These are phyloP conservation scores for Anisogramma anomala DNA, from an alignment of 2,329 filamentous ascomycete species.

Conservation along the genomic window DNA sequence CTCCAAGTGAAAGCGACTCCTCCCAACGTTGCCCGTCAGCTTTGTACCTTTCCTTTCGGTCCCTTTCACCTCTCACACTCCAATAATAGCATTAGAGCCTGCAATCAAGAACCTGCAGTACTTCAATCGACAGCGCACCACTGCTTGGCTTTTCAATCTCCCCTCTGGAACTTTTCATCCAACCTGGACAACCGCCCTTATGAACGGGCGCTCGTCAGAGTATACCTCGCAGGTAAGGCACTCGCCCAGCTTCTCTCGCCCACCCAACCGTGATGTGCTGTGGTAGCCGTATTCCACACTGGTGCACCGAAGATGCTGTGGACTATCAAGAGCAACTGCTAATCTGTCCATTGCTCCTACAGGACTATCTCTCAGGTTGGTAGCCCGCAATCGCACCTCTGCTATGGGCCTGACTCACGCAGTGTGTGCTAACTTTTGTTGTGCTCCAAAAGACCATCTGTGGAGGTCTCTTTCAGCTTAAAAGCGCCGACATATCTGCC, in stretches of 20 bases:
- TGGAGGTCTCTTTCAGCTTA: constrained; percentile 41
- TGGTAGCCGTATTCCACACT: neutral
- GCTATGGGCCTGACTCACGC: constrained; percentile 30
- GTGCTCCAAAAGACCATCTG: constrained; percentile 34
- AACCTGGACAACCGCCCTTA: constrained; percentile 51
- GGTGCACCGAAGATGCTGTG: neutral
- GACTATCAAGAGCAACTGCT: constrained; percentile 23
- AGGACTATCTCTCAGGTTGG: constrained; percentile 71
- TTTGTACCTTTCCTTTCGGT: too few relatives aligned
- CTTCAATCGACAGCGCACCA: constrained; percentile 12
- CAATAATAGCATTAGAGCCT: neutral
- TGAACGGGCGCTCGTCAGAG: constrained; percentile 73
- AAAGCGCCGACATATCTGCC: constrained; percentile 17
- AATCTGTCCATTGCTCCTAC: constrained; percentile 26
- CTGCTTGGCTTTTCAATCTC: constrained; percentile 13
- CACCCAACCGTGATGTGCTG: neutral
- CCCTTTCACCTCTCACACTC: too few relatives aligned
- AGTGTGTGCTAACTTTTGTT: constrained; percentile 25
- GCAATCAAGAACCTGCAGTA: neutral
- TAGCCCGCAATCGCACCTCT: constrained; percentile 19
- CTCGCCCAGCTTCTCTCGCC: neutral
- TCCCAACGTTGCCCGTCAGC: too few relatives aligned
- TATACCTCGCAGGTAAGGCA: constrained; percentile 73
- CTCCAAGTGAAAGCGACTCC: too few relatives aligned
- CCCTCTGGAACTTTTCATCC: constrained; percentile 17